Conservation (phyloP, 192 early-diverging fungal genomes). For the Pecoramyces ruminantium region DNA sequence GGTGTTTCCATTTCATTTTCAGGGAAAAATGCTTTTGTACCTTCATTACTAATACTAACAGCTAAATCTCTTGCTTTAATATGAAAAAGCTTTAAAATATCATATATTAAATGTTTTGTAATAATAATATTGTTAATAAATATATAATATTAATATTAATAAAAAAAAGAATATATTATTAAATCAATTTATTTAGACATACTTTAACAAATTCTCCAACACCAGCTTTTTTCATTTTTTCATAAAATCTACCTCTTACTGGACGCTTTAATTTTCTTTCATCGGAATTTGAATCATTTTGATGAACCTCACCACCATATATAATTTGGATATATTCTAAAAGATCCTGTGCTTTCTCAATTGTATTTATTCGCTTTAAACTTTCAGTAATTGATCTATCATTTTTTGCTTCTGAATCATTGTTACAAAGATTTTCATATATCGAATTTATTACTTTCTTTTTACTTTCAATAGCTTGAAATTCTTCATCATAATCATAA, state of each 20-base stretch:
- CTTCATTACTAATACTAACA: neutral
- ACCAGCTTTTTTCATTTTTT: constrained; percentile 14
- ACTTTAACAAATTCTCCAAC: constrained; percentile 24
- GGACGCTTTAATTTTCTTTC: constrained; percentile 18
- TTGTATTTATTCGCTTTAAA: neutral
- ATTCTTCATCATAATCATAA: constrained; percentile 1
- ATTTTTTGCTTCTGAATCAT: neutral
- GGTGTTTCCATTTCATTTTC: constrained; percentile 35
- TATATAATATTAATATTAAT: constrained; percentile 2
- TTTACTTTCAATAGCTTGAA: neutral
- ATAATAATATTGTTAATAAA: no score
- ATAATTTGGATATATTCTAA: neutral
- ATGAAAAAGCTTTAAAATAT: constrained; percentile 11
- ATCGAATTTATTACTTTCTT: neutral
- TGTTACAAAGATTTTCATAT: neutral
- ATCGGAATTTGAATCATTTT: constrained; percentile 8
- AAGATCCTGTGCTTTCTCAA: neutral
- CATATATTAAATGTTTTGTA: no score
- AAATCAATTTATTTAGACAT: neutral
- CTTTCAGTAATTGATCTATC: neutral
- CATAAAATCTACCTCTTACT: constrained; percentile 18
- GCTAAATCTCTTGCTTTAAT: constrained; percentile 12
- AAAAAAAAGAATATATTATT: neutral
- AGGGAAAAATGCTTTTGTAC: constrained; percentile 12
- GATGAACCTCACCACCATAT: neutral